Evolutionary conservation across 768 basidiomycete genomes (phyloP).

Genomic region (Psilocybe subaeruginosa): DNA sequence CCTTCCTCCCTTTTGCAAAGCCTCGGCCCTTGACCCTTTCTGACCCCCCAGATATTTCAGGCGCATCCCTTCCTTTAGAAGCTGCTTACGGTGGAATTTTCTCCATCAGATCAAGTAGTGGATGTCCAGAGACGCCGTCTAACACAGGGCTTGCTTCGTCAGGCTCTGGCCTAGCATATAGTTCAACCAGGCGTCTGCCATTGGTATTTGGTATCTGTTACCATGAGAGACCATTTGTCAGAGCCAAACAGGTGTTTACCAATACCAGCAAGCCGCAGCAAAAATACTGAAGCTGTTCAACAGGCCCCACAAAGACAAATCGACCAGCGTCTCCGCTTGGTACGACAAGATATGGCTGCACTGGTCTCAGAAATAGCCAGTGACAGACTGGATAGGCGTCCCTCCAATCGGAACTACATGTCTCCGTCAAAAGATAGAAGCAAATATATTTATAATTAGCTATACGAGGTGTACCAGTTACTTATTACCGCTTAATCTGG

Average conservation of each 20-base stretch:
- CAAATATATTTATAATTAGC: too few relatives aligned
- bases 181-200: neutral
- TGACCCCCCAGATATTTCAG: too few relatives aligned
- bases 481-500: too few relatives aligned
- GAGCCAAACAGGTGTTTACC: neutral
- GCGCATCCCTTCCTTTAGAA: too few relatives aligned
- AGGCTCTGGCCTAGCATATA: neutral
- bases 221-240: conserved; percentile 15
- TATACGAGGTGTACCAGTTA: too few relatives aligned
- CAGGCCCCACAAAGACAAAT: conserved; percentile 27
- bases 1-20: too few relatives aligned
- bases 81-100: neutral
- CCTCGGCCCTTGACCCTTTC: too few relatives aligned
- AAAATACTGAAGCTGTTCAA: conserved; percentile 12
- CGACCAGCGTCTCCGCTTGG: conserved; percentile 19
- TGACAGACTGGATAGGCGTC: conserved; percentile 10
- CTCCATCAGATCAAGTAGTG: neutral
- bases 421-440: too few relatives aligned
- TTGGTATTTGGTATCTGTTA: conserved; percentile 10
- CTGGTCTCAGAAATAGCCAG: conserved; percentile 21
- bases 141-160: neutral
- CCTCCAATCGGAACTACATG: neutral
- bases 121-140: neutral
- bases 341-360: conserved; percentile 26
- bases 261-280: neutral